phyloP scores from a whole-genome alignment of 2,329 filamentous ascomycete genomes.

The Fusarium subtropicale region DNA sequence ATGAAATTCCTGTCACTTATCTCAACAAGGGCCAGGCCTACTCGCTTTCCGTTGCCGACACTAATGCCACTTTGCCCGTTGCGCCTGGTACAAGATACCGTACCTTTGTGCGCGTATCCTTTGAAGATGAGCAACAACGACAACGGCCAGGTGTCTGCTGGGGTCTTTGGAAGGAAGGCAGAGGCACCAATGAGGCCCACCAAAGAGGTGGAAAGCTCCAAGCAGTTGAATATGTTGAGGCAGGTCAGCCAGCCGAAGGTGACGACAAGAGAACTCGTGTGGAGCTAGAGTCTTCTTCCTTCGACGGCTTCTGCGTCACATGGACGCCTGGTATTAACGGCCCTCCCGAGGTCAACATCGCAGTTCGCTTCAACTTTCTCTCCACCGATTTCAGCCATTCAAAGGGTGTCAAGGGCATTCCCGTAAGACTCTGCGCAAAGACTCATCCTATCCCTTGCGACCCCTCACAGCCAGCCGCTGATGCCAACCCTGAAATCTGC shows the following conservation, averaged over 20 bases:
- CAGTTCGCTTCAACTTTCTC: slow-evolving; percentile 96
- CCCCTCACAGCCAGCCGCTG: slow-evolving; percentile 60
- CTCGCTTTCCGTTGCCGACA: slow-evolving; percentile 85
- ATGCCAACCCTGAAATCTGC: slow-evolving; percentile 75
- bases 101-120: slow-evolving; percentile 94
- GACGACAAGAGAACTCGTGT: slow-evolving; percentile 75
- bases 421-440: slow-evolving; percentile 91
- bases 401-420: slow-evolving; percentile 97
- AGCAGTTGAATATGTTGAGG: slow-evolving; percentile 92
- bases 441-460: slow-evolving; percentile 74
- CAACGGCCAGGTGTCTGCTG: slow-evolving; percentile 85
- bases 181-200: slow-evolving; percentile 95
- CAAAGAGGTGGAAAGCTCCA: slow-evolving; percentile 92
- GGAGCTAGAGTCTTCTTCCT: slow-evolving; percentile 81
- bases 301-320: slow-evolving; percentile 91
- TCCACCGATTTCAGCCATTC: slow-evolving; percentile 99
- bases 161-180: slow-evolving; percentile 94
- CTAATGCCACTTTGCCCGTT: slow-evolving; percentile 69
- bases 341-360: slow-evolving; percentile 81
- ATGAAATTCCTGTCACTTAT: slow-evolving; percentile 97
- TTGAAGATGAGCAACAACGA: slow-evolving; percentile 94
- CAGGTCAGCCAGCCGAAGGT: slow-evolving; percentile 67
- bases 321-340: slow-evolving; percentile 83
- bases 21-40: slow-evolving; percentile 98
- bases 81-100: slow-evolving; percentile 78